Conservation (phyloP, 345 rosid genomes). For the Murraya koenigii region DNA sequence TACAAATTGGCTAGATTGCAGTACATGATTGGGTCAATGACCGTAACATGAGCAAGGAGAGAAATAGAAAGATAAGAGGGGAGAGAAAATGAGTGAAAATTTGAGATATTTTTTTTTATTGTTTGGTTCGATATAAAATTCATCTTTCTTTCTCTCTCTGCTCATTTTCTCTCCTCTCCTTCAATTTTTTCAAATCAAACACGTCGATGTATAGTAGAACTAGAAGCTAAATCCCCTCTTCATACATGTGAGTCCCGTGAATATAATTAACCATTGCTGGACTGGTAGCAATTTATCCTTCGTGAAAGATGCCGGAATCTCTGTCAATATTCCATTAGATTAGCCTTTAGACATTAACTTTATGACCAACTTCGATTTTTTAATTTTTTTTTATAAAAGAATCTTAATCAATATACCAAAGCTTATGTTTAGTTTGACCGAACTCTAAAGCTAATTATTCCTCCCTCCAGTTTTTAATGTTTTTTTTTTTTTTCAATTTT, state of each 20-base stretch:
- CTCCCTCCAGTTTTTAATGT: background rate
- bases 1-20: no score
- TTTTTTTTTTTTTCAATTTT: no score
- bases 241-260: background rate
- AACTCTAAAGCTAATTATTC: background rate
- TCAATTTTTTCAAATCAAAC: no score
- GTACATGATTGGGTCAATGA: no score
- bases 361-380: background rate
- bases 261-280: background rate
- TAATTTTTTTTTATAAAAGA: no score
- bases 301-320: background rate
- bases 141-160: no score
- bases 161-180: no score
- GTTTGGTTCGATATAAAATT: no score
- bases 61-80: no score
- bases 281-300: background rate
- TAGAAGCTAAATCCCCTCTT: background rate
- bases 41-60: background rate
- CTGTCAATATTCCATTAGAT: background rate
- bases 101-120: no score
- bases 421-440: background rate
- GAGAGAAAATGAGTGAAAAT: no score
- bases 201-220: background rate
- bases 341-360: background rate
- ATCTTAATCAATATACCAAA: background rate